Evolutionary conservation across 306 rosid genomes (phyloP).

Genomic region (Cucumis melo): DNA sequence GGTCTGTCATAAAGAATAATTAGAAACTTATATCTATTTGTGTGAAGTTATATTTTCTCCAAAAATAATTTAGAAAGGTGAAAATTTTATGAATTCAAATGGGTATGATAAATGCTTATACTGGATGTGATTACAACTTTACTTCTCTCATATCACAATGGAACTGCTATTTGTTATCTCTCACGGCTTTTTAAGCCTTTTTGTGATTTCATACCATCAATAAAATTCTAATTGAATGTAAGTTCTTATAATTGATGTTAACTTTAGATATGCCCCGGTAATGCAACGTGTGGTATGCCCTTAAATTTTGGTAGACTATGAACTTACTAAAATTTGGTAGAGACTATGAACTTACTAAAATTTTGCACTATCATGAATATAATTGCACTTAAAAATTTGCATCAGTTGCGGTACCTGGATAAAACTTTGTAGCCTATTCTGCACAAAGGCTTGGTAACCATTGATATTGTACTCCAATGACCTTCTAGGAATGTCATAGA

Average conservation of each 20-base stretch:
- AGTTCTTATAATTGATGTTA: not conserved
- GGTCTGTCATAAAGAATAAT: not conserved
- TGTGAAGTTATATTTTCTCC: not conserved
- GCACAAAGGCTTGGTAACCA: no score
- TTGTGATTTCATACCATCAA: no score
- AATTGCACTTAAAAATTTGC: not conserved
- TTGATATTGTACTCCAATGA: no score
- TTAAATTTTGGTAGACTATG: not conserved
- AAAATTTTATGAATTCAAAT: not conserved
- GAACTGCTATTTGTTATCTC: no score
- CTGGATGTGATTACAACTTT: no score
- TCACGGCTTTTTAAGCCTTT: no score
- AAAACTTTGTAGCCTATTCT: no score
- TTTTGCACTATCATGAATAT: not conserved
- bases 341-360: not conserved
- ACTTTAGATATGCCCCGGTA: not conserved
- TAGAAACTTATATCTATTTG: not conserved
- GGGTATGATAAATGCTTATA: not conserved
- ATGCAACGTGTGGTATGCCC: not conserved
- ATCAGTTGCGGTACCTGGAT: slow-evolving; percentile 13
- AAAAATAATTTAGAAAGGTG: not conserved
- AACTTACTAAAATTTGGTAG: not conserved
- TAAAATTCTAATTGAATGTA: not conserved
- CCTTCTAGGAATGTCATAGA: slow-evolving; percentile 24
- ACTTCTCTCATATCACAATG: no score